Percentiles rank a stretch among this genome's conserved stretches.
Conservation (phyloP, 1,284 basidiomycete genomes). For the Boletus mariae region DNA sequence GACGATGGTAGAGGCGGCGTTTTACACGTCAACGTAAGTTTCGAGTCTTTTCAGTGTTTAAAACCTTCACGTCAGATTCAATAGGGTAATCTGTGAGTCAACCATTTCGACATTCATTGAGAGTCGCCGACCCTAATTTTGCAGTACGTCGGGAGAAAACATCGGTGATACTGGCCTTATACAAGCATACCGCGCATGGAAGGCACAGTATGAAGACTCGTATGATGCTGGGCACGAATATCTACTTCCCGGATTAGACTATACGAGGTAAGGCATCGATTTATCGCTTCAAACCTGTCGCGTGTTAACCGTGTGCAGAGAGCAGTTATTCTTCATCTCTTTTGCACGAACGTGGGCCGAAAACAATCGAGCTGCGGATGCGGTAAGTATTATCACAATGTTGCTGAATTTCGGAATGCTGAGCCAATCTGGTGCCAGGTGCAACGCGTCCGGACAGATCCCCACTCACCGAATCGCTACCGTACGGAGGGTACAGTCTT, state of each 20-base stretch:
- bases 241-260: constrained; percentile 80
- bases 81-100: constrained; percentile 68
- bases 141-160: constrained; percentile 82
- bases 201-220: constrained; percentile 57
- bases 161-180: constrained; percentile 86
- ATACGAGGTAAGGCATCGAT: constrained; percentile 48
- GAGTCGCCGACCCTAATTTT: constrained; percentile 7
- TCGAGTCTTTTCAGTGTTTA: neutral
- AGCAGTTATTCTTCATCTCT: constrained; percentile 89
- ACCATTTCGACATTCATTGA: neutral
- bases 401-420: constrained; percentile 4
- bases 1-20: constrained; percentile 82
- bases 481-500: constrained; percentile 80
- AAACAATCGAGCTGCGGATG: constrained; percentile 72
- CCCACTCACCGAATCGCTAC: constrained; percentile 80
- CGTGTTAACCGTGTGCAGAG: constrained; percentile 42
- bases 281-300: neutral
- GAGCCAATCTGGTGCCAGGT: constrained; percentile 44
- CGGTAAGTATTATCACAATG: constrained; percentile 39
- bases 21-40: constrained; percentile 80
- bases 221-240: constrained; percentile 60
- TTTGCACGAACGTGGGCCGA: constrained; percentile 78
- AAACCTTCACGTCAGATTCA: constrained; percentile 4
- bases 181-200: constrained; percentile 87
- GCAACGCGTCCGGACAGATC: constrained; percentile 79